These are phyloP conservation scores for Juglanconis juglandina DNA, from an alignment of 2,329 filamentous ascomycete genomes.

Conservation along the genomic window DNA sequence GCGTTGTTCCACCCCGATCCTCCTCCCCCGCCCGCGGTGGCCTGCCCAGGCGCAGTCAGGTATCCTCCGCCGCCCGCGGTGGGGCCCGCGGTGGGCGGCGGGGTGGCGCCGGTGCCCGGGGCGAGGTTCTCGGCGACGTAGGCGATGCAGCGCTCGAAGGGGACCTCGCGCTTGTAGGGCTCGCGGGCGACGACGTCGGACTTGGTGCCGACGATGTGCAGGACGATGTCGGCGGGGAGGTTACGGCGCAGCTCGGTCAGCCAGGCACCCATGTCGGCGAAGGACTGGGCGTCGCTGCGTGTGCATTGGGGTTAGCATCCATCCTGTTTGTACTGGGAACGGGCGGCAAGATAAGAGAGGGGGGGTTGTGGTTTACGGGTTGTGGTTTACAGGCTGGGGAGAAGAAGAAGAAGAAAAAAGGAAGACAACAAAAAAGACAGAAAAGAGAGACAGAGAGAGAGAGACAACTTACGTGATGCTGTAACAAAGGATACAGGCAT, in stretches of 20 bases:
- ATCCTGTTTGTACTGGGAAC: no score
- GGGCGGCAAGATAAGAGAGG: background rate
- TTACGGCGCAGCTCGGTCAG: conserved; percentile 79
- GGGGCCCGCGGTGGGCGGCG: conserved; percentile 56
- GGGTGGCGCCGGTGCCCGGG: conserved; percentile 64
- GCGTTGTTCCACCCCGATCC: conserved; percentile 27
- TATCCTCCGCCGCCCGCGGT: conserved; percentile 25
- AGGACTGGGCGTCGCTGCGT: conserved; percentile 64
- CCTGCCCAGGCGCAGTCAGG: conserved; percentile 1
- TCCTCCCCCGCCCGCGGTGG: conserved; percentile 5
- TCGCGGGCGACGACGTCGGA: conserved; percentile 86
- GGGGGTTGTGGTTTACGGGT: background rate
- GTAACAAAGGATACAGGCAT: conserved; percentile 92
- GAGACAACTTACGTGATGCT: conserved; percentile 63
- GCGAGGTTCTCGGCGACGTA: conserved; percentile 92
- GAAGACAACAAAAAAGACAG: background rate
- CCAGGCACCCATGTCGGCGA: conserved; percentile 91
- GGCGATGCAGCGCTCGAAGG: conserved; percentile 91
- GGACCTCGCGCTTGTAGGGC: conserved; percentile 73
- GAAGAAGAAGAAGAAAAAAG: background rate
- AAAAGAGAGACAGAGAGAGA: no score
- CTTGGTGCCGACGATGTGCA: conserved; percentile 95
- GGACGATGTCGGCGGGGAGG: conserved; percentile 71
- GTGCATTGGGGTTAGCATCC: no score
- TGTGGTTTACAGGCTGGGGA: background rate